Base-by-base conservation (phyloP, 106 monocot genomes). In the Alisma plantagoaquatica region DNA sequence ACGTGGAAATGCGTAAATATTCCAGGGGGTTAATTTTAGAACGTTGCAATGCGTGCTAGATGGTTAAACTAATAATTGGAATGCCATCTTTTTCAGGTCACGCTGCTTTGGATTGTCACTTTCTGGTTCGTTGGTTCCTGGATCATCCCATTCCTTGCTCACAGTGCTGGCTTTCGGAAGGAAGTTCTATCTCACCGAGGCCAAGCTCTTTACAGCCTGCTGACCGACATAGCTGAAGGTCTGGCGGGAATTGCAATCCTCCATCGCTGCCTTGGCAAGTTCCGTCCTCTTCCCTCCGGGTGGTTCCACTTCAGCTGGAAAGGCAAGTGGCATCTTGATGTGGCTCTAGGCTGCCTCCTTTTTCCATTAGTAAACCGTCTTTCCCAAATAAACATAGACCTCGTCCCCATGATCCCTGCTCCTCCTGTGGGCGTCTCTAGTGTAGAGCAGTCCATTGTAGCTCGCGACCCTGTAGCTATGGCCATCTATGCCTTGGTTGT, bases 111-210 rank as follows among this genome's bases (percentile, higher is more conserved):
- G 84, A 69, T 85, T 33, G 56, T 64, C 49, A 70, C 84, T 19
- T 85, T 85, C 58, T 85, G 84, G 84, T 70, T 80, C 45, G 75
- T 85, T 2, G 84, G 84, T 7, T 80, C 84, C 5, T 85, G 84
- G 84, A 76, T 85, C 19, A 70, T 85, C 24, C 84, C 84, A n/a
- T 80, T 75, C 59, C 41, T 78, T 23, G 75, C 75, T 12, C 75
- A 78, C 51, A 33, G 47, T 11, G 55, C 69, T 32, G 84, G 84
- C 24, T 69, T 80, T 62, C 75, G 65, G 61, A 85, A 85, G 50
- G 76, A 80, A 31, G 45, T 79, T 16, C 52, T 85, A 21, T 76
- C 84, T 8, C 61, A 76, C 53, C 49, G 84, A 64, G 84, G 84
- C 22, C 84, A 85, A 65, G 79, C 84, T 16, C 27, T 85, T 2